Conservation (phyloP, 2,329 filamentous ascomycete genomes). For the Phialophora verrucosa region DNA sequence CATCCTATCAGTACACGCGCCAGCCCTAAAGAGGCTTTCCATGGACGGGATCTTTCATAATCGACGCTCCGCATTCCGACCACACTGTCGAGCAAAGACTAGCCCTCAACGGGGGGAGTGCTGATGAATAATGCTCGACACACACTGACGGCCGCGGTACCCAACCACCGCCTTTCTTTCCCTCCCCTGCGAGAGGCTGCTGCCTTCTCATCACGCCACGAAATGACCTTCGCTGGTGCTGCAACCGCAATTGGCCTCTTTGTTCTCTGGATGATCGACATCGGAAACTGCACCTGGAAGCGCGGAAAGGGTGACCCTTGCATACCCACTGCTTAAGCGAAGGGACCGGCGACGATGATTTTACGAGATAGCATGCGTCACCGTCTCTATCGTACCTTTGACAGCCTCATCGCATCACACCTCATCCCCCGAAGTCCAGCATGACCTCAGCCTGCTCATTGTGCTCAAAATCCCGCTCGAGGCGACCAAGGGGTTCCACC, state of each 20-base stretch:
- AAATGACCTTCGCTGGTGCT: neutral
- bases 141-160: neutral
- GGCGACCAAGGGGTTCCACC: neutral
- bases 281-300: constrained; percentile 2
- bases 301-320: constrained; percentile 10
- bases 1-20: neutral
- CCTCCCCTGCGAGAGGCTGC: neutral
- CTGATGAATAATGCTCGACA: constrained; percentile 20
- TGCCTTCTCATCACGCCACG: constrained; percentile 11
- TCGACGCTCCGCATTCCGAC: constrained; percentile 10
- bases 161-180: neutral
- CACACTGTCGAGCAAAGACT: neutral
- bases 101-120: constrained; percentile 1
- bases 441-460: constrained; percentile 20
- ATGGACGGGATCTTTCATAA: constrained; percentile 14
- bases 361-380: constrained; percentile 15
- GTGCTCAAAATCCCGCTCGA: neutral
- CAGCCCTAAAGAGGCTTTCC: neutral
- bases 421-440: constrained; percentile 7
- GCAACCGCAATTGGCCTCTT: neutral
- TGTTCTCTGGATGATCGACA: constrained; percentile 12
- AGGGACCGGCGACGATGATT: neutral
- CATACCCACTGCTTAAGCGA: constrained; percentile 18
- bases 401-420: constrained; percentile 23
- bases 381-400: neutral